These are phyloP conservation scores for Helianthus annuus DNA, from an alignment of 129 eudicot species.

Conservation along the genomic window DNA sequence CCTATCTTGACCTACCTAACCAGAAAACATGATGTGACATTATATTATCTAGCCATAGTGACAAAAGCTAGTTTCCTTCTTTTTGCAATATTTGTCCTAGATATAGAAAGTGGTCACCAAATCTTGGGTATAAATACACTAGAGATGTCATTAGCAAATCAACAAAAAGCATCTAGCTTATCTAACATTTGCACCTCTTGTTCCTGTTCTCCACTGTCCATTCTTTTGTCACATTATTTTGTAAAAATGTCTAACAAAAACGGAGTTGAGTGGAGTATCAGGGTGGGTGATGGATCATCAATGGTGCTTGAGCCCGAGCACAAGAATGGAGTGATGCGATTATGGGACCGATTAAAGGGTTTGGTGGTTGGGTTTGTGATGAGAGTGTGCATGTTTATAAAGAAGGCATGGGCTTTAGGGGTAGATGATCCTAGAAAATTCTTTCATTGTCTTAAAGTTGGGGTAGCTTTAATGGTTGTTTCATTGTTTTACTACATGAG, in stretches of 20 bases:
- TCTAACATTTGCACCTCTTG: slow-evolving; percentile 20
- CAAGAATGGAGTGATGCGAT: slow-evolving; percentile 25
- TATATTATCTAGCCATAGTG: slow-evolving; percentile 12
- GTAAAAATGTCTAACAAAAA: slow-evolving; percentile 41
- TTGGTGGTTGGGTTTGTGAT: slow-evolving; percentile 22
- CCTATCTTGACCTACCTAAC: slow-evolving; percentile 50
- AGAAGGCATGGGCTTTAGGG: slow-evolving; percentile 58
- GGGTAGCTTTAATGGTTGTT: slow-evolving; percentile 55
- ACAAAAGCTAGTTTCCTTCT: slow-evolving; percentile 15
- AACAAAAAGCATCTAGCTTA: slow-evolving; percentile 20
- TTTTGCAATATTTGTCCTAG: slow-evolving; percentile 9
- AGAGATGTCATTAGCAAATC: slow-evolving; percentile 19
- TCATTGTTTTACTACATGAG: slow-evolving; percentile 72
- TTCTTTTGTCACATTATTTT: background rate
- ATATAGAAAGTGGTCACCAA: slow-evolving; percentile 29
- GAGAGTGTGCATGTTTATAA: slow-evolving; percentile 36
- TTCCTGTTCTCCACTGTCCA: background rate
- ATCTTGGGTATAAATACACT: slow-evolving; percentile 33
- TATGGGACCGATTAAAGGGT: slow-evolving; percentile 38
- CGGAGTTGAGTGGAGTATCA: slow-evolving; percentile 63
- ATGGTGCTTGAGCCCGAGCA: slow-evolving; percentile 44
- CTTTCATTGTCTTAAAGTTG: slow-evolving; percentile 63
- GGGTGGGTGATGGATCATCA: slow-evolving; percentile 39
- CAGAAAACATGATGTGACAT: slow-evolving; percentile 32
- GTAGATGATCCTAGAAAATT: slow-evolving; percentile 65